Evolutionary conservation across 768 basidiomycete genomes (phyloP).

Genomic region (Suillus ampliporus): DNA sequence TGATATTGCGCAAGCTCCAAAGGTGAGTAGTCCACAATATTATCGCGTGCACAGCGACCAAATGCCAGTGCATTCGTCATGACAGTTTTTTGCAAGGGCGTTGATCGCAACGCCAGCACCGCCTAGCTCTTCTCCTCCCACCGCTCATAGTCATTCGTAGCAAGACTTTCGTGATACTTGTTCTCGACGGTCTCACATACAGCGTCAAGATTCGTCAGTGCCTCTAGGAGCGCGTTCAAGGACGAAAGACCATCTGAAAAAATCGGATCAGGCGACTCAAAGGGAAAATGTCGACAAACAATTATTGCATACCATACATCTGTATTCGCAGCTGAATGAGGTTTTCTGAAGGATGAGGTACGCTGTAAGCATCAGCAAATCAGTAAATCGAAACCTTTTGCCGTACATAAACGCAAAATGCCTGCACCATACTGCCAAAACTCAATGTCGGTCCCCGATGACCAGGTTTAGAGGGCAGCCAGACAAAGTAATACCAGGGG

Average conservation of each 20-base stretch:
- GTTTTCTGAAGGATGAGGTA: slow-evolving; percentile 95
- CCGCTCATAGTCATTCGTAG: slow-evolving; percentile 57
- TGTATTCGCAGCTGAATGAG: slow-evolving; percentile 97
- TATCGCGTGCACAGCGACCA: neutral
- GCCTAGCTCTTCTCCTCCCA: slow-evolving; percentile 72
- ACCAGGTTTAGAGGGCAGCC: neutral
- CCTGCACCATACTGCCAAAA: neutral
- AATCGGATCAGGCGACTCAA: neutral
- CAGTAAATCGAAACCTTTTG: neutral
- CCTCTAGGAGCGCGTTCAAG: slow-evolving; percentile 75
- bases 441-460: neutral
- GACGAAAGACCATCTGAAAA: slow-evolving; percentile 84
- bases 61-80: neutral
- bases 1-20: neutral
- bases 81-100: neutral
- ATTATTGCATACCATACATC: slow-evolving; percentile 87
- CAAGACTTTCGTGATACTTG: slow-evolving; percentile 65
- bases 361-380: slow-evolving; percentile 21
- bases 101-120: neutral
- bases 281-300: neutral
- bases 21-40: neutral
- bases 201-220: slow-evolving; percentile 77
- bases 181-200: slow-evolving; percentile 76
- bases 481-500: slow-evolving; percentile 19
- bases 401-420: neutral